phyloP scores from a whole-genome alignment of 176 grass and related monocot species.

The Coix lacrymajobi region DNA sequence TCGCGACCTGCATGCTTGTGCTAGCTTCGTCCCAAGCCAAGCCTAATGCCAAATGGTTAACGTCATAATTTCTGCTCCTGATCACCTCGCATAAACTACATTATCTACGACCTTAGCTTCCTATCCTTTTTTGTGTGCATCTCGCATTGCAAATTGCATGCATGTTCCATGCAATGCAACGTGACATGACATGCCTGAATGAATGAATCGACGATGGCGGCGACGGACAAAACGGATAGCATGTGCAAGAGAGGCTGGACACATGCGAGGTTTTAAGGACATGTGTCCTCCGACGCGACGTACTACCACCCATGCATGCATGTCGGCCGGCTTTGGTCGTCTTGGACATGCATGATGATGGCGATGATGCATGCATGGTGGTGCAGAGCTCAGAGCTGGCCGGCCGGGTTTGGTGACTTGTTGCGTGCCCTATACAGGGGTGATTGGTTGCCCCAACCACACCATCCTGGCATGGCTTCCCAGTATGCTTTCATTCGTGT shows the following conservation, averaged over 20 bases:
- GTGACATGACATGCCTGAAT: neutral
- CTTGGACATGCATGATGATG: neutral
- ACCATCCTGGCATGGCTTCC: too few relatives aligned
- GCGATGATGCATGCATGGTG: neutral
- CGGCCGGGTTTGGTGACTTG: neutral
- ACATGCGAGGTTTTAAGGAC: constrained; percentile 34
- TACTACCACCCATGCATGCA: neutral
- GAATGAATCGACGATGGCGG: too few relatives aligned
- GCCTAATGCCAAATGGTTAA: constrained; percentile 12
- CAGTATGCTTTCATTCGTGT: too few relatives aligned
- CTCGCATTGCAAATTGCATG: too few relatives aligned
- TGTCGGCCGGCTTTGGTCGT: neutral
- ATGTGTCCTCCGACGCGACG: constrained; percentile 17
- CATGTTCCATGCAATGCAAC: neutral
- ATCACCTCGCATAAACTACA: constrained; percentile 23
- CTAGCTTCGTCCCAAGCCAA: neutral
- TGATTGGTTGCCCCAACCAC: too few relatives aligned
- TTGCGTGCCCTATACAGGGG: too few relatives aligned
- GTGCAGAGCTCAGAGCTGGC: neutral
- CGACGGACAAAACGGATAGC: neutral
- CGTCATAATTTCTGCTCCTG: neutral
- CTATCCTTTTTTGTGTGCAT: too few relatives aligned
- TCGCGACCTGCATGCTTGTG: neutral
- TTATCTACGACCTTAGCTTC: constrained; percentile 14
- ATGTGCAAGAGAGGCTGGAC: neutral